Conservation (phyloP, 2,329 filamentous ascomycete genomes). For the Ascochyta pisi region DNA sequence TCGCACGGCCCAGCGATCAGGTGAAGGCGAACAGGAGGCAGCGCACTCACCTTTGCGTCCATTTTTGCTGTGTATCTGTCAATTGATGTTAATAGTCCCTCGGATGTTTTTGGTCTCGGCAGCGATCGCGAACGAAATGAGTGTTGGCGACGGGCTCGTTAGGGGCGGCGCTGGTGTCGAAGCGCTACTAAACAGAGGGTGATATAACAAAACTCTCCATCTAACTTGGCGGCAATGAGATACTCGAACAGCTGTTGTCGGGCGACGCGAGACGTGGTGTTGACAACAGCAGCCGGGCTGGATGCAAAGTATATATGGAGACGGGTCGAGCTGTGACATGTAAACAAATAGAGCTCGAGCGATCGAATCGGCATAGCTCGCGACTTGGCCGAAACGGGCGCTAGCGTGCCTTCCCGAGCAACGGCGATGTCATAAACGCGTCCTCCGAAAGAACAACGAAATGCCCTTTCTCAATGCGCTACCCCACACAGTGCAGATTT, state of each 20-base stretch:
- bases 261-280: constrained; percentile 36
- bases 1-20: neutral
- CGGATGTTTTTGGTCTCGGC: constrained; percentile 6
- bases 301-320: constrained; percentile 36
- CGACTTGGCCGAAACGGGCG: neutral
- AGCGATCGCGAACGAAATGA: constrained; percentile 20
- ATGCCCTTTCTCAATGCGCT: constrained; percentile 26
- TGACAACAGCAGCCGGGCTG: constrained; percentile 32
- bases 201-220: constrained; percentile 51
- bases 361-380: constrained; percentile 9
- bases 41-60: constrained; percentile 54
- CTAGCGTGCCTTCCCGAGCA: constrained; percentile 17
- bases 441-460: constrained; percentile 20
- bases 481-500: constrained; percentile 8
- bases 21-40: constrained; percentile 7
- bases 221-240: constrained; percentile 50
- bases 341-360: constrained; percentile 20
- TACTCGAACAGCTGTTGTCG: constrained; percentile 40
- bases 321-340: constrained; percentile 21
- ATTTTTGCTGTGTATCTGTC: constrained; percentile 39
- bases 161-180: constrained; percentile 37
- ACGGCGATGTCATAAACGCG: constrained; percentile 24
- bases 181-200: constrained; percentile 45
- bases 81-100: constrained; percentile 26
- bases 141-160: constrained; percentile 28